Evolutionary conservation across 768 basidiomycete genomes (phyloP).

Genomic region (Cubamyces sp.): DNA sequence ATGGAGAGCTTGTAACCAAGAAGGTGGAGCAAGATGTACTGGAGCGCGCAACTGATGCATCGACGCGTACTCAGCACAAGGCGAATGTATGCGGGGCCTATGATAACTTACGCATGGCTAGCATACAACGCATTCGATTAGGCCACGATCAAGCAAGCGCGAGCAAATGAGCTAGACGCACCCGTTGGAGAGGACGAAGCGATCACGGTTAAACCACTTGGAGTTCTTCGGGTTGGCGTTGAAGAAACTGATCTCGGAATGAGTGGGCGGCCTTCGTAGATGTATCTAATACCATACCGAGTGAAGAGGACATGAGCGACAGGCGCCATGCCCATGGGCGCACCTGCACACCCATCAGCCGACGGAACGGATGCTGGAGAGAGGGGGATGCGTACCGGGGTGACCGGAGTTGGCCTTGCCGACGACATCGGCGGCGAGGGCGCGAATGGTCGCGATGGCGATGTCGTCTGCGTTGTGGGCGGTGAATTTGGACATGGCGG

Average conservation of each 20-base stretch:
- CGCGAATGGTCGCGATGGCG: conserved; percentile 74
- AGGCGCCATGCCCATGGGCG: conserved; percentile 94
- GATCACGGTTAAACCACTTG: conserved; percentile 95
- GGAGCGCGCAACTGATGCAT: conserved; percentile 78
- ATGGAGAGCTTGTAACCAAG: conserved; percentile 90
- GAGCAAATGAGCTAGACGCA: conserved; percentile 42
- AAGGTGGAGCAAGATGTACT: conserved; percentile 91
- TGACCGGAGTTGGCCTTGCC: conserved; percentile 93
- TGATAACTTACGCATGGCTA: conserved; percentile 72
- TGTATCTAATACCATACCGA: conserved; percentile 47
- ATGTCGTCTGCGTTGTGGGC: conserved; percentile 51
- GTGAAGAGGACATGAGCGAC: conserved; percentile 81
- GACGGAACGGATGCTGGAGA: conserved; percentile 7
- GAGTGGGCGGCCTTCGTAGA: conserved; percentile 21
- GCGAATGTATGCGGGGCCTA: neutral
- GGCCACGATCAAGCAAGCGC: neutral
- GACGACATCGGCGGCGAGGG: conserved; percentile 76
- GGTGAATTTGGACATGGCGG: conserved; percentile 46
- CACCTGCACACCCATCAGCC: conserved; percentile 53
- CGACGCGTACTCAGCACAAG: neutral
- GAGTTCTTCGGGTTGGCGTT: conserved; percentile 88
- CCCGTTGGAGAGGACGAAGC: conserved; percentile 97
- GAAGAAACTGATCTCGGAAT: conserved; percentile 62
- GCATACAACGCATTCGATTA: conserved; percentile 22
- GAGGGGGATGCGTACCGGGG: conserved; percentile 58